A percentile compares a stretch with the other conserved stretches of the same genome.
Evolutionary conservation across 306 rosid species (phyloP).

Genomic region (Pyrus communis): DNA sequence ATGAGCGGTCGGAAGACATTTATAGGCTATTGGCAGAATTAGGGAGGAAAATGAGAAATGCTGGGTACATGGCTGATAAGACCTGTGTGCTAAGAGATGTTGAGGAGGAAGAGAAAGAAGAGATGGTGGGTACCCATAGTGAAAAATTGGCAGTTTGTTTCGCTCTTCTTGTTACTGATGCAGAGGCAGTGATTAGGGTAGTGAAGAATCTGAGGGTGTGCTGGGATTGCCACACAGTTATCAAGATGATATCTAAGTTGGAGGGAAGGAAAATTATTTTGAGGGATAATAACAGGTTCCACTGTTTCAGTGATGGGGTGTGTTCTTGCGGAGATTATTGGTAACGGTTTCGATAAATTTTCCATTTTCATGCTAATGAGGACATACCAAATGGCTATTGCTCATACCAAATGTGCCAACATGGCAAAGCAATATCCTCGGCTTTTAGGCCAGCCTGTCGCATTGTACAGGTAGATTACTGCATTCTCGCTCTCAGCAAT

Average conservation of each 20-base stretch:
- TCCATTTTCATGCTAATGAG: not conserved
- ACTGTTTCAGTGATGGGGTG: constrained; percentile 23
- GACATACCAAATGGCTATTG: not conserved
- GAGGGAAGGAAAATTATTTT: constrained; percentile 24
- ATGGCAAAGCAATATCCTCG: not conserved
- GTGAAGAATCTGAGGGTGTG: constrained; percentile 37
- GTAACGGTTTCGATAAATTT: constrained; percentile 1
- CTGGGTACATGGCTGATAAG: constrained; percentile 32
- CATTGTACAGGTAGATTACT: constrained; percentile 45
- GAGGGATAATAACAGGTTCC: constrained; percentile 38
- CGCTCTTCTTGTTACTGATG: constrained; percentile 31
- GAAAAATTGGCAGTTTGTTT: constrained; percentile 48
- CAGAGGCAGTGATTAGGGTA: constrained; percentile 27
- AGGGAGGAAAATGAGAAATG: constrained; percentile 26
- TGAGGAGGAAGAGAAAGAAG: constrained; percentile 52
- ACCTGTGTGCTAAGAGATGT: constrained; percentile 41
- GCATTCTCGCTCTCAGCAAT: not conserved
- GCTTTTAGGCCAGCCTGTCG: too few relatives aligned
- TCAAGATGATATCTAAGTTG: constrained; percentile 29
- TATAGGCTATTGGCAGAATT: constrained; percentile 25
- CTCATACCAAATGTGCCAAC: not conserved
- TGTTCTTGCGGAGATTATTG: constrained; percentile 39
- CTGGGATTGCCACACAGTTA: constrained; percentile 33
- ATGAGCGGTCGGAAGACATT: constrained; percentile 32
- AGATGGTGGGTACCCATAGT: constrained; percentile 44